Evolutionary conservation across 768 basidiomycete species (phyloP).

Genomic region (Trametes gibbosa): DNA sequence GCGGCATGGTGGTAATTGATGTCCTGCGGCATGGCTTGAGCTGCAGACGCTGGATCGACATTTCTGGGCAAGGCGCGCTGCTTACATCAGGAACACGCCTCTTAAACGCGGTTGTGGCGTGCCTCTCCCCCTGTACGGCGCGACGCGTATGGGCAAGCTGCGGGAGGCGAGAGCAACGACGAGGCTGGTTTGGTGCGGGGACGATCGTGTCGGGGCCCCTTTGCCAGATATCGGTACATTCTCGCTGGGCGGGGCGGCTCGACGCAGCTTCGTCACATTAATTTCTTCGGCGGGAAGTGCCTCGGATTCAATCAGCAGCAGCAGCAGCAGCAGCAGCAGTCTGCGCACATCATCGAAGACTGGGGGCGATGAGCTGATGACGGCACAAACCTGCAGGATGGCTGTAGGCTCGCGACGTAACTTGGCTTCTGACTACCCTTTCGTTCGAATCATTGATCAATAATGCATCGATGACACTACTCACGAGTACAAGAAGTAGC

Average conservation of each 20-base stretch:
- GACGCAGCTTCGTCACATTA: background rate
- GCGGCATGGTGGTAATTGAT: conserved; percentile 17
- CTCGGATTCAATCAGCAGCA: background rate
- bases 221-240: conserved; percentile 6
- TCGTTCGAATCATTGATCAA: background rate
- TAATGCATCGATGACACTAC: background rate
- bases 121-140: background rate
- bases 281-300: background rate
- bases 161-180: background rate
- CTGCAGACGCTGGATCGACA: background rate
- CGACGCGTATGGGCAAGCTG: background rate
- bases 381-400: background rate
- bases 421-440: background rate
- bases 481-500: background rate
- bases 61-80: background rate
- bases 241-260: conserved; percentile 4
- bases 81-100: conserved; percentile 23
- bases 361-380: background rate
- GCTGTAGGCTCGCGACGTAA: background rate
- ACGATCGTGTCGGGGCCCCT: background rate
- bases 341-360: background rate
- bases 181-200: background rate
- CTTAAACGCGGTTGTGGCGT: conserved; percentile 25
- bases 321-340: background rate
- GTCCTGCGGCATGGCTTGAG: background rate